Percentiles rank a stretch among this genome's conserved stretches.
These are phyloP conservation scores for Smithsoniella earleae DNA, from an alignment of 163 green algal species.

Conservation along the genomic window DNA sequence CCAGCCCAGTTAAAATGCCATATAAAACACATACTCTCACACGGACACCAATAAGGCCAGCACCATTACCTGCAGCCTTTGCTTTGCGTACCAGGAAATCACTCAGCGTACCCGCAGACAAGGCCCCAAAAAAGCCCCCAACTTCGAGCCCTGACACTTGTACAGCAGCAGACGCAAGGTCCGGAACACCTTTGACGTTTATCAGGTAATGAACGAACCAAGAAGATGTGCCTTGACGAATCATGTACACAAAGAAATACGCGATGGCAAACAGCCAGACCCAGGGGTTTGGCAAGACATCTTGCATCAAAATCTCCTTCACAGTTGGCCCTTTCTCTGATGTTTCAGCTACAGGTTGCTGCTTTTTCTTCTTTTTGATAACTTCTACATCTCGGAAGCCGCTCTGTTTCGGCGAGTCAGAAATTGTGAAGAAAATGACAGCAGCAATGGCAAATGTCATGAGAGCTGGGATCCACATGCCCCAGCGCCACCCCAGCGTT, in stretches of 20 bases:
- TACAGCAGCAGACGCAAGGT: conserved; percentile 2
- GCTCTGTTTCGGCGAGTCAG: conserved; percentile 54
- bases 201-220: conserved; percentile 66
- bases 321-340: conserved; percentile 15
- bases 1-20: conserved; percentile 23
- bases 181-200: conserved; percentile 32
- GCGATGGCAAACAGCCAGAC: conserved; percentile 57
- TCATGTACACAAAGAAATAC: conserved; percentile 67
- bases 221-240: conserved; percentile 52
- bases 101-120: conserved; percentile 16
- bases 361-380: conserved; percentile 34
- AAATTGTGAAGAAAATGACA: conserved; percentile 53
- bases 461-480: conserved; percentile 79
- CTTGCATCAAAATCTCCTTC: conserved; percentile 35
- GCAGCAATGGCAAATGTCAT: conserved; percentile 60
- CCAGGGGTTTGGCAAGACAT: conserved; percentile 46
- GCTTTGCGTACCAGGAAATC: conserved; percentile 10
- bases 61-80: neutral
- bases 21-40: neutral
- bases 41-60: conserved; percentile 1
- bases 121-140: conserved; percentile 12
- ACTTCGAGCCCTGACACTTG: conserved; percentile 27
- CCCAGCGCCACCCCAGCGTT: conserved; percentile 56
- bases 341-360: neutral
- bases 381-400: conserved; percentile 60